phyloP scores from a whole-genome alignment of 352 stramenopile species.

The Pythium aquatile region DNA sequence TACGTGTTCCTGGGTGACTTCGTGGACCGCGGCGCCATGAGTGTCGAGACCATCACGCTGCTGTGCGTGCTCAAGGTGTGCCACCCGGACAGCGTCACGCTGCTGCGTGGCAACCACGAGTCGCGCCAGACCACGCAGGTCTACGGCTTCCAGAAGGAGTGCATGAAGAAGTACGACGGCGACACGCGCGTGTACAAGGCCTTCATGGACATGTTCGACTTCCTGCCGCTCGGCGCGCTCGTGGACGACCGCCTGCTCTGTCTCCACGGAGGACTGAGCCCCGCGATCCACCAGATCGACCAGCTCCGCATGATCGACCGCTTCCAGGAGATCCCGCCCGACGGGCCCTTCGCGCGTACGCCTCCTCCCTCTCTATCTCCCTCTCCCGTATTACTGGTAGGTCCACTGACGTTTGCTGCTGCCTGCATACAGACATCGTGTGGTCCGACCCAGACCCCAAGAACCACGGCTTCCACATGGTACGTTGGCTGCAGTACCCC shows the following conservation, averaged over 20 bases:
- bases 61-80: conserved; percentile 86
- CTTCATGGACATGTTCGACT: conserved; percentile 90
- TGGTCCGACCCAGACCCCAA: conserved; percentile 84
- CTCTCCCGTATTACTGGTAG: not conserved
- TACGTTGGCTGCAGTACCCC: not conserved
- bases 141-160: conserved; percentile 76
- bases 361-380: not conserved
- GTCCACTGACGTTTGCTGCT: not conserved
- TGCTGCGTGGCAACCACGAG: conserved; percentile 70
- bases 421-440: conserved; percentile 48
- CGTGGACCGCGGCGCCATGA: conserved; percentile 89
- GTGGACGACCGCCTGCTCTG: conserved; percentile 89
- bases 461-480: conserved; percentile 31
- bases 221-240: conserved; percentile 84
- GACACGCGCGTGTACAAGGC: conserved; percentile 91
- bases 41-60: conserved; percentile 81
- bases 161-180: conserved; percentile 63
- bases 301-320: conserved; percentile 81
- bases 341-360: conserved; percentile 75
- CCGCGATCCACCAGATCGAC: conserved; percentile 87
- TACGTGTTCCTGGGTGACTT: conserved; percentile 92
- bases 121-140: conserved; percentile 60
- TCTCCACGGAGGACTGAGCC: conserved; percentile 86
- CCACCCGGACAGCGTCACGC: conserved; percentile 86
- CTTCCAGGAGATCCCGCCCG: conserved; percentile 85